Evolutionary conservation across 2,329 filamentous ascomycete genomes (phyloP), one percentile per base, ranked within the genome.

Genomic region (Beauveria medogensis): DNA sequence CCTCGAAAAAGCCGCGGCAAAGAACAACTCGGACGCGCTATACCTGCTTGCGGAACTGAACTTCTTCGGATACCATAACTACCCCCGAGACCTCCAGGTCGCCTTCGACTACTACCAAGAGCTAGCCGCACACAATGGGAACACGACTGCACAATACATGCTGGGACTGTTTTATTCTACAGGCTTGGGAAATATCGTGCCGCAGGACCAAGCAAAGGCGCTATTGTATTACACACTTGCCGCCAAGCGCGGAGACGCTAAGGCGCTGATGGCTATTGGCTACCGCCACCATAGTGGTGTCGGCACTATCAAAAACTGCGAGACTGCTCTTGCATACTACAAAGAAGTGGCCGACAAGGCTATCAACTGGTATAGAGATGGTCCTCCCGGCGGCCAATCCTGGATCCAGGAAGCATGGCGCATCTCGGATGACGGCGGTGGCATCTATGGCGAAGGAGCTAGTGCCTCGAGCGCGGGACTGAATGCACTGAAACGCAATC

Each of bases 131-230:
- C 73, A 87, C 62, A 83, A 89, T 65, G 94, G 93, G 50, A 97
- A 99, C 73, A 88, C 85, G 65, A 96, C 93, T 14, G 94, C 94
- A 1, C 91, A 97, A 72, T 89, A 96, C 74, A 97, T 99, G 93
- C 72, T 97, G 52, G 94, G 91, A 0, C 85, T 99, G 67, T 94
- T 96, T 83, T 93, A 99, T 74, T 92, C 92, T 41, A 99, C 94
- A 0, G 94, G 94, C 0, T 81, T 99, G 62, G 92, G 91, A 18
- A 85, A 85, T 37, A 87, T 87, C 1, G 90, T 96, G 6, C 84
- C 90, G 70, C 83, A 85, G 48, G 90, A 99, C 68, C 94, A 97
- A 75, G 92, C 92, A 12, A 92, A 91, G 74, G 91, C 94, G 3
- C 80, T 97, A 68, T 79, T 97, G 46, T 97, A 97, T 73, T 93